Base-by-base conservation (phyloP, 2,329 filamentous ascomycete species). In the Phialocephala sp. region DNA sequence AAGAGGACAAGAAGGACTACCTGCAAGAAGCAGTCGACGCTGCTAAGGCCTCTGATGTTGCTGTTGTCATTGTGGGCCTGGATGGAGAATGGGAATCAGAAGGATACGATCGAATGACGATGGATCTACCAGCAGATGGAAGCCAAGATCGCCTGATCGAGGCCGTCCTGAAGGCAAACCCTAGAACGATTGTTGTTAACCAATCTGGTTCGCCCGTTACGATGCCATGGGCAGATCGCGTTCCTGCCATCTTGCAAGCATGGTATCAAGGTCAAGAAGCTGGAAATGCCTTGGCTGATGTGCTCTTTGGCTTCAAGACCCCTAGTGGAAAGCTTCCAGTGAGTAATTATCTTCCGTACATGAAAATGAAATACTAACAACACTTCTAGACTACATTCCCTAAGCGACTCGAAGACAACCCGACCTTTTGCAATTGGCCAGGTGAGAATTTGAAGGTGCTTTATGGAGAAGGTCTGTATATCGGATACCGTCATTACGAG, bases 21-120 rank as follows among this genome's bases (percentile, higher is more conserved):
- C 80, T 91, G n/a, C 83, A 88, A 68, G 82, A 91, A 73, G 90
- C 90, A 0, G 85, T 89, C 4, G 82, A 86, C 22, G 81, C 83
- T 1, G 90, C 90, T 9, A 84, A 80, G 67, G 81, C 81, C 2
- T 86, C 88, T 0, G 89, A 92, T 72, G 86, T 90, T 15, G 89
- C 89, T 2, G 80, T 92, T 8, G 82, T 92, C 1, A 83, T 91
- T 58, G 85, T 91, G 11, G 90, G 90, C 1, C 81, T 92, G 0
- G 89, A 92, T 74, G 86, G 86, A 6, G 90, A 92, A 75, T 92
- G 89, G 89, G 90, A 92, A 74, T 91, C 89, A 1, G 90, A 92
- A 76, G 89, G 89, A 1, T 90, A 90, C 66, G 89, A 91, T 73
- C 84, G 89, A 56, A 79, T 82, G 63, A 85, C 81, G 63, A 86